A percentile compares a stretch with the other conserved stretches of the same genome.
These are phyloP conservation scores for Malus domestica DNA, from an alignment of 306 rosid genomes.

Conservation along the genomic window ASM211411v1 NC_041793.1:39613501-39614000, in stretches of 20 bases:
- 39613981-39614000: no score
- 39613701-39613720: no score
- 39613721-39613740: no score
- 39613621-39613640: neutral
- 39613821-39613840: neutral
- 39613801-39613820: neutral
- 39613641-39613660: neutral
- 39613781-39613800: neutral
- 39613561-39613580: neutral
- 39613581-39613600: neutral
- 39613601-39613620: neutral
- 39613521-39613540: neutral
- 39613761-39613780: no score
- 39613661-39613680: neutral
- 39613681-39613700: no score
- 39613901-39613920: no score
- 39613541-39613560: neutral
- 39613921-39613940: no score
- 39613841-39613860: neutral
- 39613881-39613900: neutral
- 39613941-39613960: no score
- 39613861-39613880: neutral
- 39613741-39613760: no score
- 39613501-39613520: neutral
- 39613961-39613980: no score